Evolutionary conservation across 164 flowering plant genomes (phyloP), one percentile per base, ranked within the genome.

Genomic region (Stephania cephalantha): DNA sequence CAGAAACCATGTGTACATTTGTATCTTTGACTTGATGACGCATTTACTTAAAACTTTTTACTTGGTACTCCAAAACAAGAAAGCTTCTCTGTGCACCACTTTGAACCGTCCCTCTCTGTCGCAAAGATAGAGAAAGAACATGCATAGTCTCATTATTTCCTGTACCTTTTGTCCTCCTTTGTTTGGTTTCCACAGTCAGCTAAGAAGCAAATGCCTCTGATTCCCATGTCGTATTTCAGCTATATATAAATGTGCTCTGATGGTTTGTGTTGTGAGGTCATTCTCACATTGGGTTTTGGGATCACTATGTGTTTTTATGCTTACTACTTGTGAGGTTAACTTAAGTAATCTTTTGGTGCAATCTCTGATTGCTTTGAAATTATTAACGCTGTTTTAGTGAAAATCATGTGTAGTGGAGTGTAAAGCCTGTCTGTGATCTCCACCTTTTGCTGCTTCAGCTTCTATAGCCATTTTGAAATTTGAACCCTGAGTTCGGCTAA

Each of bases 1-100:
- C 66, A n/a, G 66, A 61, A 61, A 61, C 66, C 66, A 58, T 58
- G 66, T 61, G 66, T 20, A 25, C 66, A 61, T 61, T 61, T n/a
- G 66, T 61, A 61, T 22, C 66, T n/a, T 61, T n/a, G 66, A 61
- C 66, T 20, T 61, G 25, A 61, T 18, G 25, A n/a, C 66, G 5
- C 66, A 7, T 61, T 61, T 61, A 6, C 66, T 61, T 61, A 18
- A 20, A n/a, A 61, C 25, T 25, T 61, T 61, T 61, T 61, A 61
- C 66, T 61, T 61, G 61, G 66, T 17, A 18, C 3, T 61, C 66
- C 66, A 61, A 61, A 61, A 61, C 66, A n/a, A 61, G 66, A 61
- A 61, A 61, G 3, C 25, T 61, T 20, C 42, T 61, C 66, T 61
- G 66, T 25, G 5, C 66, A n/a, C 7, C 66, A 5, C 66, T 61